phyloP scores from a whole-genome alignment of 2,329 filamentous ascomycete genomes.

The Colletotrichum tamarilloi region DNA sequence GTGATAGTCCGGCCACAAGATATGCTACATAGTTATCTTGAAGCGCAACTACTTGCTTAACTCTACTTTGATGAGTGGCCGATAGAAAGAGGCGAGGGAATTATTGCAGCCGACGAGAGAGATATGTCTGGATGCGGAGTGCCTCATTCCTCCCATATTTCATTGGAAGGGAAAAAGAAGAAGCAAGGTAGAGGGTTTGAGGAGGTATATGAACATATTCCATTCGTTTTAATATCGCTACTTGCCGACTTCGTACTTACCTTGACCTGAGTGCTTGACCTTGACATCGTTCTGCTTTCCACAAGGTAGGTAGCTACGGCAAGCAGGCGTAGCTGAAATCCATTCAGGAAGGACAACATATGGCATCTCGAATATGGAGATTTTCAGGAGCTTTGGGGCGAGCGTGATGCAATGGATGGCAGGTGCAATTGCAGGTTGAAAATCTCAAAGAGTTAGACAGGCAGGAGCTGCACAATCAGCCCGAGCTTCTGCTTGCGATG shows the following conservation, averaged over 20 bases:
- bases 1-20: background rate
- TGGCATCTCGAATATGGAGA: background rate
- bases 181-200: background rate
- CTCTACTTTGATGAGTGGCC: background rate
- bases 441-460: background rate
- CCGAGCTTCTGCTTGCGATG: background rate
- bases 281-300: background rate
- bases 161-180: background rate
- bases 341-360: background rate
- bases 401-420: background rate
- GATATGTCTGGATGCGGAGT: background rate
- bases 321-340: no score
- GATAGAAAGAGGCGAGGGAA: background rate
- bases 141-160: background rate
- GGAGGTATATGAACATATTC: no score
- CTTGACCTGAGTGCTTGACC: no score
- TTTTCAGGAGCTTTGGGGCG: background rate
- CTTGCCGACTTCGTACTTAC: background rate
- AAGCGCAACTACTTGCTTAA: background rate
- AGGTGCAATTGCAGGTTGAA: background rate
- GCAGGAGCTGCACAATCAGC: background rate
- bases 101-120: background rate
- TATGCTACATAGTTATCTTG: background rate
- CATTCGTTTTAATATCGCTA: background rate
- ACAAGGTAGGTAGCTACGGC: background rate